These are phyloP conservation scores for Cystobasidium sp. DNA, from an alignment of 1,284 basidiomycete genomes.

Conservation along the genomic window DNA sequence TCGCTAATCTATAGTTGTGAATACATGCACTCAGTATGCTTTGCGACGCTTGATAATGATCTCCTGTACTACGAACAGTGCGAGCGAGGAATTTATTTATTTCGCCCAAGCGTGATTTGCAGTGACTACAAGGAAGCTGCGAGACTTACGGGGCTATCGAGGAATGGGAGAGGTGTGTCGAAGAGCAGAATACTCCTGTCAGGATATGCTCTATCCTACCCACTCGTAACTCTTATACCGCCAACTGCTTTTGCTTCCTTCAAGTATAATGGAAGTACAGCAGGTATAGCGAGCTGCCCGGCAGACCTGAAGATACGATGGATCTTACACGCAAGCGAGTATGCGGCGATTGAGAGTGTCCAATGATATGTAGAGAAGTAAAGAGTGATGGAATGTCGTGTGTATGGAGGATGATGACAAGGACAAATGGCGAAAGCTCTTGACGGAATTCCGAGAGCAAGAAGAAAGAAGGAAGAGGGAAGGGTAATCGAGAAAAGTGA, in stretches of 20 bases:
- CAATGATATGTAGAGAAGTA: too few relatives aligned
- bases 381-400: too few relatives aligned
- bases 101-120: conserved; percentile 8
- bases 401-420: too few relatives aligned
- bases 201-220: background rate
- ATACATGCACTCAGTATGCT: conserved; percentile 3
- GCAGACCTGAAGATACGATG: too few relatives aligned
- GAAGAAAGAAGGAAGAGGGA: background rate
- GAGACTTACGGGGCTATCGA: background rate
- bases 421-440: too few relatives aligned
- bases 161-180: background rate
- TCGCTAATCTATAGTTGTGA: background rate
- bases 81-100: conserved; percentile 1
- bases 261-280: too few relatives aligned
- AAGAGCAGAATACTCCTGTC: background rate
- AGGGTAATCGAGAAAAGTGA: background rate
- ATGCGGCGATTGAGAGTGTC: too few relatives aligned
- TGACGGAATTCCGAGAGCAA: too few relatives aligned
- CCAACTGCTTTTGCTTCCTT: background rate
- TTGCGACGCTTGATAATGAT: background rate
- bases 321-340: too few relatives aligned
- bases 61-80: too few relatives aligned
- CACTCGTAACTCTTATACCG: background rate
- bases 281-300: too few relatives aligned
- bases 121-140: background rate